Percentiles rank a stretch among this genome's conserved stretches.
phyloP scores from a whole-genome alignment of 352 stramenopile species.

The Globisporangium paddicum region DNA sequence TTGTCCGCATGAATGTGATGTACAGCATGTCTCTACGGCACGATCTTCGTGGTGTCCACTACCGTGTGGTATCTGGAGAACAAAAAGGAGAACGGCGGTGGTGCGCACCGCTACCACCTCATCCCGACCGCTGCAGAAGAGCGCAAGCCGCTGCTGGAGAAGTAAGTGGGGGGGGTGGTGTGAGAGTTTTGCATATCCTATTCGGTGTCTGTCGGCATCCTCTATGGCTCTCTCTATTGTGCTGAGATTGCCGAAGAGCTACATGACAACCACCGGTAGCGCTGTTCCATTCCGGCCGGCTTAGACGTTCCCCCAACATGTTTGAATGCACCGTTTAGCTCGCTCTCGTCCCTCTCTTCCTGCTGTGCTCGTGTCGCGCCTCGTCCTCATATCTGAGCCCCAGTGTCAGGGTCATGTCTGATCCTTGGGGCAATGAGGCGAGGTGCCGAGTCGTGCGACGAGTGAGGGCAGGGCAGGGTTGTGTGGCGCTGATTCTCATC shows the following conservation, averaged over 20 bases:
- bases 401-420: background rate
- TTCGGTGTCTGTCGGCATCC: background rate
- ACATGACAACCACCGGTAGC: background rate
- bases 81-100: slow-evolving; percentile 33
- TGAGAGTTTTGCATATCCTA: slow-evolving; percentile 2
- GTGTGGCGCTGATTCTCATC: background rate
- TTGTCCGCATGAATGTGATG: background rate
- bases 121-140: slow-evolving; percentile 43
- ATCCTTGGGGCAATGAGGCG: background rate
- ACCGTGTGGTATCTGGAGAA: slow-evolving; percentile 67
- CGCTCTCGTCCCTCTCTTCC: background rate
- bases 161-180: slow-evolving; percentile 23
- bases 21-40: slow-evolving; percentile 61
- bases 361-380: background rate
- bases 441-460: background rate
- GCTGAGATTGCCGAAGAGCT: background rate
- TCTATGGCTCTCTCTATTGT: background rate
- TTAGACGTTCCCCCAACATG: background rate
- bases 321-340: slow-evolving; percentile 4
- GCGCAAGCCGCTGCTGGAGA: slow-evolving; percentile 53
- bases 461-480: background rate
- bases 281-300: background rate
- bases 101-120: slow-evolving; percentile 37
- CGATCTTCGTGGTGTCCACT: slow-evolving; percentile 65
- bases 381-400: background rate